Conservation (phyloP, 2,329 filamentous ascomycete species). For the Mycosphaerella sp. region DNA sequence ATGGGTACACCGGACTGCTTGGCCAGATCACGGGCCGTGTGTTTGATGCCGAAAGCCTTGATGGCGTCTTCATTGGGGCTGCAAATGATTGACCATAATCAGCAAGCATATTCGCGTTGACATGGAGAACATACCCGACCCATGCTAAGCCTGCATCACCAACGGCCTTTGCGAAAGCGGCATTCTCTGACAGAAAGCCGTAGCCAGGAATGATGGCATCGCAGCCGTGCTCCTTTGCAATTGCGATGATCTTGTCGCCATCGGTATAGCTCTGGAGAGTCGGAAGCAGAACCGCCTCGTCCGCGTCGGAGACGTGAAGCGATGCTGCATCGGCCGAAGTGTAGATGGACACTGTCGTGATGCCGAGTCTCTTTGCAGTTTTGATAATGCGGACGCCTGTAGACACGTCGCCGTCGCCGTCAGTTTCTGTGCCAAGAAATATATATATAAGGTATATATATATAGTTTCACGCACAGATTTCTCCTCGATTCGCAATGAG, state of each 20-base stretch:
- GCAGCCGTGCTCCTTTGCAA: slow-evolving; percentile 46
- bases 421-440: background rate
- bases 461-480: slow-evolving; percentile 40
- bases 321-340: slow-evolving; percentile 52
- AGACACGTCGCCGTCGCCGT: background rate
- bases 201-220: slow-evolving; percentile 62
- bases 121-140: slow-evolving; percentile 39
- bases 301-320: slow-evolving; percentile 49
- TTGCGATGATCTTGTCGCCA: slow-evolving; percentile 43
- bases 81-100: too few relatives aligned
- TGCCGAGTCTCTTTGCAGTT: slow-evolving; percentile 46
- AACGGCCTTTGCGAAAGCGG: slow-evolving; percentile 53
- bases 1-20: slow-evolving; percentile 49
- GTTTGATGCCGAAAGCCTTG: slow-evolving; percentile 52
- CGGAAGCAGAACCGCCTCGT: slow-evolving; percentile 47
- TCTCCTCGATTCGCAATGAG: slow-evolving; percentile 57
- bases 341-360: slow-evolving; percentile 54
- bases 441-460: too few relatives aligned
- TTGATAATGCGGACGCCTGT: slow-evolving; percentile 44
- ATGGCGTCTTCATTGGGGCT: slow-evolving; percentile 17
- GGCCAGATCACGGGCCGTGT: slow-evolving; percentile 51
- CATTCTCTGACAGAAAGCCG: slow-evolving; percentile 60
- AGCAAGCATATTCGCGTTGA: too few relatives aligned
- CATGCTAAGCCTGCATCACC: slow-evolving; percentile 52
- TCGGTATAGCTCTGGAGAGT: slow-evolving; percentile 48